Evolutionary conservation across 164 flowering plant species (phyloP), one percentile per base, ranked within the genome.

Genomic region (Macadamia integrifolia): DNA sequence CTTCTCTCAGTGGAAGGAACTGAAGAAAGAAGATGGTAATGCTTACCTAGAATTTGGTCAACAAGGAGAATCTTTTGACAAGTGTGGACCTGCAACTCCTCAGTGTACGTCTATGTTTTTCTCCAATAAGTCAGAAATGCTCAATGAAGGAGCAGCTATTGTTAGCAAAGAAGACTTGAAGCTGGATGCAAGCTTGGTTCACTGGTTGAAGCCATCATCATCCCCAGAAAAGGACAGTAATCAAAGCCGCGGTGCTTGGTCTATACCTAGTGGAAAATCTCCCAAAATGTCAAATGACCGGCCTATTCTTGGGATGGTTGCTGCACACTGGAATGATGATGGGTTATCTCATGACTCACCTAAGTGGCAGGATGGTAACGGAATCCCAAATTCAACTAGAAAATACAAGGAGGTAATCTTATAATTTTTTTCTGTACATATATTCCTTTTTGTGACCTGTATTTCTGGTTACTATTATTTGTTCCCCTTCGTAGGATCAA

Each of bases 301-400:
- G 82, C 96, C 93, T 50, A 92, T 91, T 52, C 73, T 93, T 69
- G 97, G 97, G 23, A 76, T 74, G 69, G 92, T 94, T 74, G 96
- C 95, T 60, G 81, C 90, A 60, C 87, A 92, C 71, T 90, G 89
- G 93, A 86, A 82, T 64, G 90, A 82, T 32, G 80, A 86, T 55
- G 93, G 84, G 55, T 58, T 66, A 55, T 35, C 84, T 66, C 80
- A 60, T 14, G 50, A 81, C 65, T 72, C 87, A 12, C 87, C 87
- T 13, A 92, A 86, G 76, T 74, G 85, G 80, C 87, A 92, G 95
- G 95, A 87, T 82, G 95, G 97, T 17, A 92, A 94, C 78, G 99
- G 99, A 44, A 94, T 94, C 60, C 99, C 99, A 17, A 94, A 94
- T 77, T 85, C 99, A 64, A 94, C 97, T 9, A 94, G 74, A 64